Base-by-base conservation (phyloP, 139 green algal genomes). In the Desmodesmus armatus region DNA sequence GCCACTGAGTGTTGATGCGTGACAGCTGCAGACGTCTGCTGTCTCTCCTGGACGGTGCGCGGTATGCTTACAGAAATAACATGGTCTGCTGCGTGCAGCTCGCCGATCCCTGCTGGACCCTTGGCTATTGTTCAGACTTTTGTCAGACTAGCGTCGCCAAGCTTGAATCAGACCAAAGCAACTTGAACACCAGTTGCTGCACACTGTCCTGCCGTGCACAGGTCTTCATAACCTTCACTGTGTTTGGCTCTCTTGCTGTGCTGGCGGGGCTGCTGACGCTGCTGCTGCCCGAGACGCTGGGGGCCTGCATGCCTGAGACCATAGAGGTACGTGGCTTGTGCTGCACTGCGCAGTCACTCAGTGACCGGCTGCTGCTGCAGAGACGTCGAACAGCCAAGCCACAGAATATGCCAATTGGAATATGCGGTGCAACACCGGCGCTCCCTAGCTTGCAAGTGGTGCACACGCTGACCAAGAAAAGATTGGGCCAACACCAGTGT, bases 281-380 rank as follows among this genome's bases (percentile, higher is more conserved):
- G 80, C 84, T 86, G 65, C 84, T 91, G n/a, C 87, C 87, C 9
- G 87, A 91, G 84, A 91, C 87, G 29, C 80, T 91, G 55, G 87
- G 87, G 9, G 86, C 80, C n/a, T 40, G 55, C n/a, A 72, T 89
- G 74, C 83, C 87, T 0, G 87, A 91, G 44, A 88, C 72, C 65
- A 87, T 91, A 53, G 58, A 78, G 58, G 87, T 80, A 31, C 1
- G 67, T 62, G 17, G 21, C 51, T 27, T 62, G 51, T 27, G 51
- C 51, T 19, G 51, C 17, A 27, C 21, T 17, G 51, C 21, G 51
- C 19, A 62, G 19, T 27, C 17, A 17, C 51, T 17, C 51, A 62
- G 1, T 62, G 1, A 19, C 17, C 51, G 21, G 21, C 1, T 17
- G 51, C 51, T 27, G 21, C 51, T 27, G 51, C 51, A 62, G 19